Evolutionary conservation across 768 basidiomycete species (phyloP).

Genomic region (Tricholoma bakamatsutake): DNA sequence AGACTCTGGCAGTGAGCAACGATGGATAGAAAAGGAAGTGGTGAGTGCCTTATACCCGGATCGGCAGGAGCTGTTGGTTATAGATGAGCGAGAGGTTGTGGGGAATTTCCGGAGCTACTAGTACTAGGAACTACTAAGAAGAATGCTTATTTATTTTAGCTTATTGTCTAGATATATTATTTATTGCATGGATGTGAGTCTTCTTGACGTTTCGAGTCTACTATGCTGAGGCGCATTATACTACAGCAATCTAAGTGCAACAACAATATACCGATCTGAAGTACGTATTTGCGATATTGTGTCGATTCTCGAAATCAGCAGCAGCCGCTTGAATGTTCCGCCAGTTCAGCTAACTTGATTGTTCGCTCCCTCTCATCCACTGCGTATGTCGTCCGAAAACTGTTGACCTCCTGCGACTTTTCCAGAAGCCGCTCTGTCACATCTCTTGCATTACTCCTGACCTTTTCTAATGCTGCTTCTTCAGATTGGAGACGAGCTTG

Average conservation of each 20-base stretch:
- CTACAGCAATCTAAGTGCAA: background rate
- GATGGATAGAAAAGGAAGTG: constrained; percentile 59
- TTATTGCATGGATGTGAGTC: background rate
- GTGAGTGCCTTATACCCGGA: constrained; percentile 62
- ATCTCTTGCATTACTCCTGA: constrained; percentile 48
- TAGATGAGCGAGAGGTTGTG: constrained; percentile 40
- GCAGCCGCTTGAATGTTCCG: background rate
- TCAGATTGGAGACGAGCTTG: constrained; percentile 41
- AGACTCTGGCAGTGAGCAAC: constrained; percentile 23
- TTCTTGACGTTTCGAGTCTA: background rate
- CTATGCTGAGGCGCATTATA: background rate
- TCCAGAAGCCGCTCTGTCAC: constrained; percentile 59
- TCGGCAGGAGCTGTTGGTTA: constrained; percentile 43
- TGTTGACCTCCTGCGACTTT: constrained; percentile 71
- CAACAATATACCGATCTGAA: background rate
- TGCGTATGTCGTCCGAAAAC: constrained; percentile 54
- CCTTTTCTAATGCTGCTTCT: constrained; percentile 42
- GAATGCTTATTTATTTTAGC: background rate
- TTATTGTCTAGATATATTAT: background rate
- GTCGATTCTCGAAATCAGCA: background rate
- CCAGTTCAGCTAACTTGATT: constrained; percentile 38
- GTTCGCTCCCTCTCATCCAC: constrained; percentile 69
- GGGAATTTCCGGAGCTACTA: constrained; percentile 30
- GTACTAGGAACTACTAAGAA: background rate
- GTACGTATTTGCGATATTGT: background rate